Evolutionary conservation across 2,329 filamentous ascomycete genomes (phyloP).

Genomic region (Rutstroemia sp.): DNA sequence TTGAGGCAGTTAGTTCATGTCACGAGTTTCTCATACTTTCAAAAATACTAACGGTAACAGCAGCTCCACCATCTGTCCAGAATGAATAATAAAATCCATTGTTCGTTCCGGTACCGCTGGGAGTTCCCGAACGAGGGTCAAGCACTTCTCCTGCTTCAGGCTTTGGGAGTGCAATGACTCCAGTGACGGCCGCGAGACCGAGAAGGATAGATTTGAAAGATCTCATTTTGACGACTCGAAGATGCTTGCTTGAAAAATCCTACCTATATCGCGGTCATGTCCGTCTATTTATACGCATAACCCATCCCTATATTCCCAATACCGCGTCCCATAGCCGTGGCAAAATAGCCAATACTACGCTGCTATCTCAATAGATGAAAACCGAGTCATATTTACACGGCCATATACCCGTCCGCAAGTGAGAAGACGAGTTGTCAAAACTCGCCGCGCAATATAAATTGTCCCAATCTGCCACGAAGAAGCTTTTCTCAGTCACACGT

Average conservation of each 20-base stretch:
- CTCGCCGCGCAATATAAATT: too few relatives aligned
- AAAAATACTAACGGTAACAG: conserved; percentile 30
- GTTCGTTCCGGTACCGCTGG: background rate
- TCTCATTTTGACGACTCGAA: background rate
- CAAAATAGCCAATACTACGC: too few relatives aligned
- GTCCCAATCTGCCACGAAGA: too few relatives aligned
- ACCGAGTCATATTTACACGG: too few relatives aligned
- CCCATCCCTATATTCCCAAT: too few relatives aligned
- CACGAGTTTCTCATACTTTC: background rate
- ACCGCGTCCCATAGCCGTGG: too few relatives aligned
- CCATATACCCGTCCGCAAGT: too few relatives aligned
- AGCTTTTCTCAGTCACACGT: too few relatives aligned
- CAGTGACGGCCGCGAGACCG: background rate
- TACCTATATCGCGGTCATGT: background rate
- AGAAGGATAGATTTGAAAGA: background rate
- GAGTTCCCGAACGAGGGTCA: background rate
- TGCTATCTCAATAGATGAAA: too few relatives aligned
- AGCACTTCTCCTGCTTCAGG: background rate
- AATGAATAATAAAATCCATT: conserved; percentile 44
- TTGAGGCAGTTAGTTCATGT: background rate
- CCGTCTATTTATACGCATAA: too few relatives aligned
- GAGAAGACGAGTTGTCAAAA: too few relatives aligned
- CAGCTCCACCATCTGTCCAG: conserved; percentile 46
- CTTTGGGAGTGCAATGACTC: background rate
- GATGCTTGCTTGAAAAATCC: too few relatives aligned